Evolutionary conservation across 208 protist genomes (phyloP).

Genomic region (Hexamita inflata): DNA sequence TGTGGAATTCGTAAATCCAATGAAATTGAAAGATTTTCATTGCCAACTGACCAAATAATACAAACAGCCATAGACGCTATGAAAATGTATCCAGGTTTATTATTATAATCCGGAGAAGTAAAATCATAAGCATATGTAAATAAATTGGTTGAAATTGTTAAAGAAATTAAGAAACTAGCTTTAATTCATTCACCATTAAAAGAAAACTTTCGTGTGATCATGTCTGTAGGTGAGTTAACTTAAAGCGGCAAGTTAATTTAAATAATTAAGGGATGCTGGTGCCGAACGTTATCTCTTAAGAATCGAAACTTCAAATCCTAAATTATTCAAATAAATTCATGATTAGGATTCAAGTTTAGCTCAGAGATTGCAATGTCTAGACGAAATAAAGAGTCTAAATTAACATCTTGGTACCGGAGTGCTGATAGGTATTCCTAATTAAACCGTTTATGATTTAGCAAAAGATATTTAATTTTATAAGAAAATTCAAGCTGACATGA

Average conservation of each 20-base stretch:
- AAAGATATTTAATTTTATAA: not conserved
- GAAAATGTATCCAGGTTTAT: not conserved
- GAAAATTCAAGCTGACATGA: not conserved
- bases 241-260: not conserved
- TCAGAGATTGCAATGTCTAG: not conserved
- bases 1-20: not conserved
- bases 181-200: not conserved
- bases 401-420: not conserved
- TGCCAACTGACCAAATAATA: not conserved
- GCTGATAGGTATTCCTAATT: not conserved
- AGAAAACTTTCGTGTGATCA: not conserved
- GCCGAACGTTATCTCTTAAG: not conserved
- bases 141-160: not conserved
- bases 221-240: not conserved
- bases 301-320: not conserved
- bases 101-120: not conserved
- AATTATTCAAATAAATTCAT: not conserved
- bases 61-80: not conserved
- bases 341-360: not conserved
- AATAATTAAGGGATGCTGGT: not conserved
- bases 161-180: not conserved
- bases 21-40: not conserved
- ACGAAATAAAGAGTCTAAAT: not conserved
- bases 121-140: not conserved
- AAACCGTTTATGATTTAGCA: not conserved